Evolutionary conservation across 495 filamentous ascomycete genomes (phyloP).

Genomic region (Tuber microsphaerosporum): DNA sequence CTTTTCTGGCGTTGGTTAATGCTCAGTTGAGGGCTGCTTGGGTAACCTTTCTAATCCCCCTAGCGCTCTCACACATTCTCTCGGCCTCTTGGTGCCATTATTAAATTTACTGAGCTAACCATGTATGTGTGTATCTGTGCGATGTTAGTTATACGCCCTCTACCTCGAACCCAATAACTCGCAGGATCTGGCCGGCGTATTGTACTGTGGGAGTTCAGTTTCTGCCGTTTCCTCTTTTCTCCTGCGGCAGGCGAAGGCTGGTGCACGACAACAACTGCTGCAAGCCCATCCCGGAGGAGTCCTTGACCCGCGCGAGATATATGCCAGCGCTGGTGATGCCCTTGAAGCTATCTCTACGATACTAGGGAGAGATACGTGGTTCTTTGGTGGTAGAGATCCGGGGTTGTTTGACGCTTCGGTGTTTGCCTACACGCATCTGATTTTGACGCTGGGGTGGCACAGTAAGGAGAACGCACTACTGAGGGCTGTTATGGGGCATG

Average conservation of each 20-base stretch:
- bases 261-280: slow-evolving; percentile 65
- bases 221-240: slow-evolving; percentile 58
- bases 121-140: background rate
- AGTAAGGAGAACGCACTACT: slow-evolving; percentile 17
- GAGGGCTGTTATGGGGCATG: slow-evolving; percentile 17
- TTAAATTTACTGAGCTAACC: background rate
- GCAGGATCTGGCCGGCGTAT: slow-evolving; percentile 53
- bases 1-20: slow-evolving; percentile 75
- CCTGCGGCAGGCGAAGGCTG: slow-evolving; percentile 57
- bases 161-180: slow-evolving; percentile 67
- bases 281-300: slow-evolving; percentile 50
- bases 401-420: slow-evolving; percentile 77
- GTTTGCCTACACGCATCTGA: slow-evolving; percentile 82
- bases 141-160: slow-evolving; percentile 62
- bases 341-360: slow-evolving; percentile 67
- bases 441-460: slow-evolving; percentile 47
- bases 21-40: slow-evolving; percentile 76
- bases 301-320: slow-evolving; percentile 58
- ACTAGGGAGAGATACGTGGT: slow-evolving; percentile 59
- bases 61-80: background rate
- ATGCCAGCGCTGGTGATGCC: slow-evolving; percentile 61
- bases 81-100: background rate
- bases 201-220: slow-evolving; percentile 51
- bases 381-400: slow-evolving; percentile 57
- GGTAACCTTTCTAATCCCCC: slow-evolving; percentile 48